phyloP scores from a whole-genome alignment of 1,284 basidiomycete species.

The Papiliotrema flavescens region DNA sequence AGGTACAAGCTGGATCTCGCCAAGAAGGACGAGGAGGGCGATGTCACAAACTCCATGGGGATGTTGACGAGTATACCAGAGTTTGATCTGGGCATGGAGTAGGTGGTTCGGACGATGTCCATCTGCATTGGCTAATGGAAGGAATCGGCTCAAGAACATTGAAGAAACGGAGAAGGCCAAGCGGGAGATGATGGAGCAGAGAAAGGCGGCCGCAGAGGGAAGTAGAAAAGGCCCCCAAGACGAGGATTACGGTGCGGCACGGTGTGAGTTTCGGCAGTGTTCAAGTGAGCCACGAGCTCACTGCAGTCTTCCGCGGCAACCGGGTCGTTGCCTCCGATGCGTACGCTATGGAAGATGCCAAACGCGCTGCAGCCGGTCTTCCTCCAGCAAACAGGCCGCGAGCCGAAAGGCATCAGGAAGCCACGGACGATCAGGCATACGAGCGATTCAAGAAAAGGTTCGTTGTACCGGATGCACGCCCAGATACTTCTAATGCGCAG shows the following conservation, averaged over 20 bases:
- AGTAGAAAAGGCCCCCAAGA: constrained; percentile 52
- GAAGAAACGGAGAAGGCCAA: constrained; percentile 96
- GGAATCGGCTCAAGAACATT: constrained; percentile 86
- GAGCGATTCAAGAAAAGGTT: constrained; percentile 52
- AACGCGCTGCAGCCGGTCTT: constrained; percentile 74
- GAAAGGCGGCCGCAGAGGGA: constrained; percentile 49
- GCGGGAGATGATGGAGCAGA: constrained; percentile 69
- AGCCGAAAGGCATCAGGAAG: constrained; percentile 57
- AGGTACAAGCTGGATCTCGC: constrained; percentile 51
- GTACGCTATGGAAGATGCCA: constrained; percentile 78
- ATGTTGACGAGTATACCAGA: constrained; percentile 97
- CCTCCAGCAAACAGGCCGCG: constrained; percentile 47
- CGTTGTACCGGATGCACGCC: constrained; percentile 6
- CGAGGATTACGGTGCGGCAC: constrained; percentile 69
- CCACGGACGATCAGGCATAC: constrained; percentile 82
- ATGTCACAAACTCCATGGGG: constrained; percentile 81
- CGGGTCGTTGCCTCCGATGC: constrained; percentile 71
- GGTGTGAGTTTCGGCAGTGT: constrained; percentile 60
- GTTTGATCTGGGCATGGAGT: constrained; percentile 98
- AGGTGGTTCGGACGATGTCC: constrained; percentile 43
- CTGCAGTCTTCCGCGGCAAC: constrained; percentile 75
- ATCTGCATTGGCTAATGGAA: constrained; percentile 37
- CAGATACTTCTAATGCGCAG: neutral
- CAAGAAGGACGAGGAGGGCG: constrained; percentile 68
- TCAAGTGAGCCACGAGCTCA: neutral